Base-by-base conservation (phyloP, 176 grass and related monocot genomes). In the Triticum urartu region DNA sequence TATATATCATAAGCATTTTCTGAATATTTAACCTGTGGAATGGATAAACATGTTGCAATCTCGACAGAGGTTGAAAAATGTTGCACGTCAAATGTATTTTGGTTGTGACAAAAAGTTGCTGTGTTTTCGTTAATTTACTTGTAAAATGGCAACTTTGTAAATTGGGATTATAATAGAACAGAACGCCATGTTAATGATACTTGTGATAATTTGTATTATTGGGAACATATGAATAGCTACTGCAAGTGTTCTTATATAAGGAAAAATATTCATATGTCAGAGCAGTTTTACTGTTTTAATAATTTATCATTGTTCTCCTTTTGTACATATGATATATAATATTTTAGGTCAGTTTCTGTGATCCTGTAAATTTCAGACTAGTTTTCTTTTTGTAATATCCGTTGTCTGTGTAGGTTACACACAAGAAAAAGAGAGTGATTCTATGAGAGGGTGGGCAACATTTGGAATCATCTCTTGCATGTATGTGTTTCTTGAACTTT, bases 401-500 rank as follows among this genome's bases (percentile, higher is more conserved):
- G 34, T 72, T 84, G 10, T 26, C 14, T 78, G 22, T 74, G 66
- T 75, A 98, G 96, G 80, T 83, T 94, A 94, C 62, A 85, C 7
- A 77, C 93, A 95, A 88, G 90, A 74, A 69, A 92, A 45, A 68
- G 90, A 87, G 73, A 71, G 70, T 79, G 78, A 94, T 88, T 48
- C 84, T 36, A 83, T 89, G 78, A 88, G 85, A 89, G 91, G 93
- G 47, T 98, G 93, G 96, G 96, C 86, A 38, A 92, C 79, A 68
- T 95, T 95, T 82, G 96, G 96, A 83, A 82, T 98, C 56, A 7
- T 95, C 81, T 94, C 84, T 81, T 95, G 93, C 93, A 81, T 98
- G 96, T 98, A 95, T 63, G 87, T 79, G 67, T 86, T 36, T 68
- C 39, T 81, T 78, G 30, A 81, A 81, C 76, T 74, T 72, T 70